Evolutionary conservation across 1,284 basidiomycete species (phyloP).

Genomic region (Peniophora sp.): DNA sequence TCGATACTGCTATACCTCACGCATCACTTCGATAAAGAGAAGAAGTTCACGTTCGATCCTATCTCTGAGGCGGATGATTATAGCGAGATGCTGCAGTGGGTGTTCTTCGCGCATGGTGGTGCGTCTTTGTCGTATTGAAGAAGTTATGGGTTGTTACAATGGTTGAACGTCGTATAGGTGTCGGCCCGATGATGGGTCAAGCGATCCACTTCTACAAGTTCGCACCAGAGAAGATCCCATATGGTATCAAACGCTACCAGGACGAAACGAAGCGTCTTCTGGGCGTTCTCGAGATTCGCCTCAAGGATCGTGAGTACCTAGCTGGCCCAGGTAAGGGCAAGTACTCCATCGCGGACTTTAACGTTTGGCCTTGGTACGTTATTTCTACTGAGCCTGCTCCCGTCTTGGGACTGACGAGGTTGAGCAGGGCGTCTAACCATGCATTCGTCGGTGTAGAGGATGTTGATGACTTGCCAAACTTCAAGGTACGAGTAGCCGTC

Average conservation of each 20-base stretch:
- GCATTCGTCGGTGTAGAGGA: constrained; percentile 40
- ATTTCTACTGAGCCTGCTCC: no score
- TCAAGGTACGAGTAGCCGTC: constrained; percentile 24
- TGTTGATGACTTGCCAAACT: constrained; percentile 27
- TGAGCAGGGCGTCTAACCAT: no score
- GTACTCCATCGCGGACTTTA: constrained; percentile 63
- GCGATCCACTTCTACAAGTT: constrained; percentile 47
- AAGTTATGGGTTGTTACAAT: neutral
- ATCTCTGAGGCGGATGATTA: constrained; percentile 27
- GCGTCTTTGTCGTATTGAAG: neutral
- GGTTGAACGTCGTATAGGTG: constrained; percentile 49
- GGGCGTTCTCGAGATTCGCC: constrained; percentile 64
- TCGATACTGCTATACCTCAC: constrained; percentile 48
- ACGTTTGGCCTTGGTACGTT: constrained; percentile 44
- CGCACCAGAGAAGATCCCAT: constrained; percentile 59
- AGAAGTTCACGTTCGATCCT: constrained; percentile 39
- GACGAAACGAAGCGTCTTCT: constrained; percentile 77
- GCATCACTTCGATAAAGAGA: constrained; percentile 39
- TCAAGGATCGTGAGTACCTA: constrained; percentile 59
- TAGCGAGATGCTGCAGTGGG: constrained; percentile 69
- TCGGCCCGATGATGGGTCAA: constrained; percentile 75
- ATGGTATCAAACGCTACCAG: constrained; percentile 60
- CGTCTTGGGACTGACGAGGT: no score
- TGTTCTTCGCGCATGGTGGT: constrained; percentile 59
- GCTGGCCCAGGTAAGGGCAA: constrained; percentile 60